Conservation (phyloP, 352 stramenopile species). For the Pythium angustatum region DNA sequence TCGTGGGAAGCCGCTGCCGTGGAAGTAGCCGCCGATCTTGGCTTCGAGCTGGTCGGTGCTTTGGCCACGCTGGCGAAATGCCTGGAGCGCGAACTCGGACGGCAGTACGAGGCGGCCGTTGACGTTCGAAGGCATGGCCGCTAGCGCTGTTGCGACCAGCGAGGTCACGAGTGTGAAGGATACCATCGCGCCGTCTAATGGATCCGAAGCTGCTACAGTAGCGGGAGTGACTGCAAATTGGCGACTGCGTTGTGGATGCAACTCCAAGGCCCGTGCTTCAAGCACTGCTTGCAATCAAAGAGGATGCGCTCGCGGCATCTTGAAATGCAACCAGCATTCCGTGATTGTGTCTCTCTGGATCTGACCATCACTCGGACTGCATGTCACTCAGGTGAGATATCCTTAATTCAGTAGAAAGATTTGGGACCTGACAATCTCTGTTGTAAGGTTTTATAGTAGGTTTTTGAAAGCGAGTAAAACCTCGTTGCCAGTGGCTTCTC, state of each 20-base stretch:
- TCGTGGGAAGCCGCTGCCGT: conserved; percentile 38
- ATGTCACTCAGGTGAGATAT: background rate
- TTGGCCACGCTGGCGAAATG: background rate
- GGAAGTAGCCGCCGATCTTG: conserved; percentile 29
- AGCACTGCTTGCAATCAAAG: too few species aligned
- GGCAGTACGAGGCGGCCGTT: conserved; percentile 8
- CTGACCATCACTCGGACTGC: background rate
- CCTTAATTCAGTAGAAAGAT: background rate
- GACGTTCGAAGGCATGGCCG: background rate
- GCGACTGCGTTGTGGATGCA: too few species aligned
- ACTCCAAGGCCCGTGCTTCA: too few species aligned
- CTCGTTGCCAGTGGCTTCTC: background rate
- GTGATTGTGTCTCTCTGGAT: background rate
- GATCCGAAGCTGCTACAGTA: too few species aligned
- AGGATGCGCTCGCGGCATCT: too few species aligned
- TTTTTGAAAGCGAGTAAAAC: conserved; percentile 5
- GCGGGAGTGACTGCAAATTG: background rate
- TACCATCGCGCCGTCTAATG: too few species aligned
- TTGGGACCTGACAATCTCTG: background rate
- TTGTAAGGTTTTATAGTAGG: background rate
- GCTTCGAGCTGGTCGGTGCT: background rate
- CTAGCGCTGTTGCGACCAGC: background rate
- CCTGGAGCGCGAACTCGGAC: conserved; percentile 7
- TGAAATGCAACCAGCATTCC: background rate
- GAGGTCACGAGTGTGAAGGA: background rate